A percentile compares a stretch with the other conserved stretches of the same genome.
These are phyloP conservation scores for Ustilago nuda DNA, from an alignment of 1,284 basidiomycete species.

Conservation along the genomic window DNA sequence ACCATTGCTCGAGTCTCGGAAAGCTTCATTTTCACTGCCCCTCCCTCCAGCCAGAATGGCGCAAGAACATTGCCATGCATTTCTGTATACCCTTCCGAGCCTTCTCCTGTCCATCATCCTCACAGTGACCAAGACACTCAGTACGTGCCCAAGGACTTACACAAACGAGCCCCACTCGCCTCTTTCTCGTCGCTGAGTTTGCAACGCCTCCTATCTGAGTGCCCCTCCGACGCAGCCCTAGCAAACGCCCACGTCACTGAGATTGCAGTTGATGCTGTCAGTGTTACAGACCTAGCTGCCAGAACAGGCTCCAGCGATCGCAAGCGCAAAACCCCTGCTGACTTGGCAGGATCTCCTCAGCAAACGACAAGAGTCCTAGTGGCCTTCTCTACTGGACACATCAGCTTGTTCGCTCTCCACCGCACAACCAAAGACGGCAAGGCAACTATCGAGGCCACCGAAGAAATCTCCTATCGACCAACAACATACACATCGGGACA, in stretches of 20 bases:
- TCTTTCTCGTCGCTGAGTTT: conserved; percentile 19
- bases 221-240: not conserved
- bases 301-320: not conserved
- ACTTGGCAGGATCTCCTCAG: not conserved
- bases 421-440: not conserved
- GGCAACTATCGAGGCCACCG: conserved; percentile 1
- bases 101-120: not conserved
- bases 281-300: not conserved
- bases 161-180: conserved; percentile 7
- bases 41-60: not conserved
- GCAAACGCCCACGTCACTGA: conserved; percentile 19
- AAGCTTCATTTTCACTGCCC: conserved; percentile 35
- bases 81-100: conserved; percentile 23
- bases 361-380: conserved; percentile 39
- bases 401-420: conserved; percentile 57
- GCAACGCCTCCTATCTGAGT: not conserved
- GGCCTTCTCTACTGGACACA: conserved; percentile 63
- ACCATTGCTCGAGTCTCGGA: conserved; percentile 40
- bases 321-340: conserved; percentile 15
- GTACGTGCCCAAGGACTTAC: conserved; percentile 19
- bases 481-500: not conserved
- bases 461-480: conserved; percentile 27
- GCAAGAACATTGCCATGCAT: not conserved
- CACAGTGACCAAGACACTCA: not conserved
- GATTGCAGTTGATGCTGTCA: conserved; percentile 31